Evolutionary conservation across 495 filamentous ascomycete genomes (phyloP).

Genomic region (Aspergillus egyptiacus): DNA sequence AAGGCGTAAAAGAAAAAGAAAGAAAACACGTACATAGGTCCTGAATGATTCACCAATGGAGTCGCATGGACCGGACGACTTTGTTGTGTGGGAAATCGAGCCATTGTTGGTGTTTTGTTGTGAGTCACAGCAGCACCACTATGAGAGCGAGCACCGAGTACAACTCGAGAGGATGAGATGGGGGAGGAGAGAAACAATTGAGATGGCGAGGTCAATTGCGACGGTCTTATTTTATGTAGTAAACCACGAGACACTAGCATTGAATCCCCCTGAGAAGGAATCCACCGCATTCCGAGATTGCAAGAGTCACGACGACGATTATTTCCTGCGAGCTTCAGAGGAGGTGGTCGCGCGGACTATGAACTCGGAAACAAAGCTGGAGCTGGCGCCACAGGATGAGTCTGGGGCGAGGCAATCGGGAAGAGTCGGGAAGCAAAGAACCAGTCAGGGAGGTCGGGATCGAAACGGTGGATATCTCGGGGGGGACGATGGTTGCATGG

Average conservation of each 20-base stretch:
- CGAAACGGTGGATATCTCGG: conserved; percentile 27
- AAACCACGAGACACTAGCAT: conserved; percentile 23
- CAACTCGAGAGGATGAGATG: conserved; percentile 7
- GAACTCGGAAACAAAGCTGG: conserved; percentile 24
- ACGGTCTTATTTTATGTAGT: conserved; percentile 34
- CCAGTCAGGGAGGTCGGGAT: conserved; percentile 27
- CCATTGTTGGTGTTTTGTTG: conserved; percentile 36
- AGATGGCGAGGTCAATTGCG: conserved; percentile 21
- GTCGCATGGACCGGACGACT: conserved; percentile 38
- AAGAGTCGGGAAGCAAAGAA: conserved; percentile 35
- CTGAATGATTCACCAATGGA: conserved; percentile 33
- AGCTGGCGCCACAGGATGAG: conserved; percentile 20
- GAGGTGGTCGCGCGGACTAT: conserved; percentile 26
- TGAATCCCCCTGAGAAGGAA: conserved; percentile 30
- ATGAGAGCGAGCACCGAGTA: conserved; percentile 8
- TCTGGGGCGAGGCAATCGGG: conserved; percentile 33
- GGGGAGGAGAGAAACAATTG: conserved; percentile 15
- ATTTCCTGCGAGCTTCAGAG: conserved; percentile 22
- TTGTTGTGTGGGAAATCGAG: conserved; percentile 41
- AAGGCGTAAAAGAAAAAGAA: background rate
- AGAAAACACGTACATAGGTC: conserved; percentile 30
- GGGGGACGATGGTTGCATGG: conserved; percentile 29
- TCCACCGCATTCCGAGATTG: conserved; percentile 36
- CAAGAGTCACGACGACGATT: conserved; percentile 10
- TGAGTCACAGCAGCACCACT: conserved; percentile 24